phyloP scores from a whole-genome alignment of 2,329 filamentous ascomycete genomes.

The Rhynchosporium agropyri region DNA sequence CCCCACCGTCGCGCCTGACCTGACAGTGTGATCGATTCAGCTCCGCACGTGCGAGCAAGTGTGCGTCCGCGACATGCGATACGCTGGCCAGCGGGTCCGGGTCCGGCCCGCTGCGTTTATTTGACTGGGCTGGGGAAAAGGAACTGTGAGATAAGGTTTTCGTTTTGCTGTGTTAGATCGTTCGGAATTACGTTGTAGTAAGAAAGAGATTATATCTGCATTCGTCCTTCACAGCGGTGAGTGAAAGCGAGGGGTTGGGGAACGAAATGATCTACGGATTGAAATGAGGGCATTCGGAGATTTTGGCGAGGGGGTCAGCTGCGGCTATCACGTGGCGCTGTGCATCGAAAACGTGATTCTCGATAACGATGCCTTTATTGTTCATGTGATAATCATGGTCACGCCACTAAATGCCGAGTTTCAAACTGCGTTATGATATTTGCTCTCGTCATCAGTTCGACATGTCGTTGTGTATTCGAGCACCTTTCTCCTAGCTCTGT shows the following conservation, averaged over 20 bases:
- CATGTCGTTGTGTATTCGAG: no score
- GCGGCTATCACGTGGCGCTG: no score
- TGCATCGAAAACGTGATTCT: no score
- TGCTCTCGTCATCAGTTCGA: no score
- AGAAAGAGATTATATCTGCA: background rate
- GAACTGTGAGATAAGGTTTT: background rate
- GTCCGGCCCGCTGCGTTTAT: constrained; percentile 11
- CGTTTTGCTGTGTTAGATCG: background rate
- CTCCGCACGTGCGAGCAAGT: constrained; percentile 8
- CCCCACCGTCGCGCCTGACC: background rate
- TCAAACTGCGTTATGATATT: no score
- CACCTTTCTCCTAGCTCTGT: no score
- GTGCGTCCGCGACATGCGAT: background rate
- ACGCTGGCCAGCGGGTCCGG: constrained; percentile 9
- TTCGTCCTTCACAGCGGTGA: constrained; percentile 1
- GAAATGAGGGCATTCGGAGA: constrained; percentile 7
- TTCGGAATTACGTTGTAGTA: background rate
- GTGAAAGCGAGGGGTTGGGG: background rate
- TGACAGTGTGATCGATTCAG: constrained; percentile 13
- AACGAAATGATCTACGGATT: background rate
- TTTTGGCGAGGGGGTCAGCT: background rate
- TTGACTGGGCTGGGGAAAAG: constrained; percentile 1
- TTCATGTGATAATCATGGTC: no score
- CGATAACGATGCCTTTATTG: no score
- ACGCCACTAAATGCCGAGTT: no score